Conservation (phyloP, 257 asterid species). For the Knoxia roxburghii region DNA sequence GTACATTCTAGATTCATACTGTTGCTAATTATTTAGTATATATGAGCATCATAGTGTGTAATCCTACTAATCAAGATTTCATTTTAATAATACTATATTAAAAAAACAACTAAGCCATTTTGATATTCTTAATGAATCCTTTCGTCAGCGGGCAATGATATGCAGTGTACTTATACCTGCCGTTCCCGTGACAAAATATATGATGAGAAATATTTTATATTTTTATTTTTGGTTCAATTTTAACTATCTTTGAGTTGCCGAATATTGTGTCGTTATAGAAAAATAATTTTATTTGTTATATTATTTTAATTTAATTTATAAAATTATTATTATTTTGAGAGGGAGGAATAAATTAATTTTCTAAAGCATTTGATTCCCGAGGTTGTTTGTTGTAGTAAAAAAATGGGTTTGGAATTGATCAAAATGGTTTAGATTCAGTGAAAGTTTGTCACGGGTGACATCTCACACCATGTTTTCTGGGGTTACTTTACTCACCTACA, state of each 20-base stretch:
- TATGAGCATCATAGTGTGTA: neutral
- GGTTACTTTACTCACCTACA: neutral
- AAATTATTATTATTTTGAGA: too few relatives aligned
- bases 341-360: too few relatives aligned
- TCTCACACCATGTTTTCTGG: neutral
- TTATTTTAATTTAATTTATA: too few relatives aligned
- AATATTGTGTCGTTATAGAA: too few relatives aligned
- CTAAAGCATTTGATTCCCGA: conserved; percentile 5
- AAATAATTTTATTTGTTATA: too few relatives aligned
- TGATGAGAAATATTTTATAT: neutral
- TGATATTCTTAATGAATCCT: neutral
- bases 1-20: conserved; percentile 16
- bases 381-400: neutral
- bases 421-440: conserved; percentile 4
- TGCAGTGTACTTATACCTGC: too few relatives aligned
- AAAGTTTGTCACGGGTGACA: neutral
- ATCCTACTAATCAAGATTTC: too few relatives aligned
- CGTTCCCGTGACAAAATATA: neutral
- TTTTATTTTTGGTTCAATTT: neutral
- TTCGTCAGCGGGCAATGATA: neutral
- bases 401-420: neutral
- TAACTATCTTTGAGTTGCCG: too few relatives aligned
- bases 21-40: neutral
- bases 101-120: too few relatives aligned
- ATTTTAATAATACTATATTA: too few relatives aligned